Conservation (phyloP, 1,284 basidiomycete genomes). For the Phlebopus sp. region DNA sequence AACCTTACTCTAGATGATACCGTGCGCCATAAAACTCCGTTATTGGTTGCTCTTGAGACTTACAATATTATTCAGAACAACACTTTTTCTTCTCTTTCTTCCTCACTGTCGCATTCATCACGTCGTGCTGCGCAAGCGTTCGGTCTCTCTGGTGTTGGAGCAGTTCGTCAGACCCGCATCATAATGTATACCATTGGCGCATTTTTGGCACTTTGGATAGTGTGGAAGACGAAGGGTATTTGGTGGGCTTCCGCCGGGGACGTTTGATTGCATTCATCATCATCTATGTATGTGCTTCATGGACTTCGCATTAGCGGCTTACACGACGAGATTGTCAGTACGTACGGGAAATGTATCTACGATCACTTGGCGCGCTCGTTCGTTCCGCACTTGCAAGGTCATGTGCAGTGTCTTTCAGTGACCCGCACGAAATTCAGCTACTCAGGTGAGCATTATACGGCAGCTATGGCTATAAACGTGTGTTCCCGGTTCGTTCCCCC, state of each 20-base stretch:
- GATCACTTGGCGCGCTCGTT: too few species aligned
- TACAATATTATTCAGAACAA: slow-evolving; percentile 46
- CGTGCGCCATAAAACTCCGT: slow-evolving; percentile 39
- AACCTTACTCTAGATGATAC: slow-evolving; percentile 73
- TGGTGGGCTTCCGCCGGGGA: slow-evolving; percentile 26
- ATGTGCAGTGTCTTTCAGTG: too few species aligned
- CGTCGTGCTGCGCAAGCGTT: slow-evolving; percentile 68
- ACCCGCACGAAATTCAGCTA: too few species aligned
- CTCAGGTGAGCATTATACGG: too few species aligned
- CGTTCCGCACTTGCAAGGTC: too few species aligned
- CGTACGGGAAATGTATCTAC: too few species aligned
- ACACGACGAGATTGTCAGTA: too few species aligned
- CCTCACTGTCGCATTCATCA: slow-evolving; percentile 59
- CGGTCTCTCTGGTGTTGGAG: slow-evolving; percentile 55
- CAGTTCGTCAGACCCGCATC: slow-evolving; percentile 64
- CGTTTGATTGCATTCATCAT: slow-evolving; percentile 4
- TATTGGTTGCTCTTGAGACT: neutral
- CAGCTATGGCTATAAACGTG: too few species aligned
- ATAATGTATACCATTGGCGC: slow-evolving; percentile 54
- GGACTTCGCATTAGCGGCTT: too few species aligned
- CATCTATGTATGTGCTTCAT: slow-evolving; percentile 14
- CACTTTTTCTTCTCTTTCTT: slow-evolving; percentile 61
- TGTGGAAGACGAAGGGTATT: slow-evolving; percentile 34
- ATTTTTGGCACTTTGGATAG: slow-evolving; percentile 42
- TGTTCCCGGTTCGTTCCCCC: too few species aligned